A percentile compares a stretch with the other conserved stretches of the same genome.
Evolutionary conservation across 108 stramenopile genomes (phyloP).

Genomic region (Nannochloropsis salina): DNA sequence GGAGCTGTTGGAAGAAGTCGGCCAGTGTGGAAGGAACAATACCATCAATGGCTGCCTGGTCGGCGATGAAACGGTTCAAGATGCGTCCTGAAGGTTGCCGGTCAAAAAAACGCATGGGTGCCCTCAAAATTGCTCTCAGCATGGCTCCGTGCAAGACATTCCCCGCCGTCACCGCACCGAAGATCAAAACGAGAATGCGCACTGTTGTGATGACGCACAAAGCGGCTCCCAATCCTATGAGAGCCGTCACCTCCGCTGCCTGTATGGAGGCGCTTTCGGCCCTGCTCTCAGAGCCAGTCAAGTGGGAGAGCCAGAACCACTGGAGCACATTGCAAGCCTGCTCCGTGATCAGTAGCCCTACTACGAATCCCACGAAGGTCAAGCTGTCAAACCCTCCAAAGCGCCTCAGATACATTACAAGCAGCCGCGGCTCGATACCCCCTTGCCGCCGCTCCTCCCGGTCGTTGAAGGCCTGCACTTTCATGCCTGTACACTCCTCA

Average conservation of each 20-base stretch:
- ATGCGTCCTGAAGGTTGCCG: slow-evolving; percentile 2
- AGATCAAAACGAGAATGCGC: background rate
- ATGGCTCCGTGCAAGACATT: slow-evolving; percentile 12
- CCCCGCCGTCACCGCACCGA: background rate
- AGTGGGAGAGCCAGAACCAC: slow-evolving; percentile 7
- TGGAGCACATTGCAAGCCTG: slow-evolving; percentile 11
- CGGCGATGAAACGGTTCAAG: slow-evolving; percentile 7
- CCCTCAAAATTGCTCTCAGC: background rate
- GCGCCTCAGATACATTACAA: background rate
- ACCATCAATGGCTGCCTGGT: background rate
- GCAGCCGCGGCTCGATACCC: background rate
- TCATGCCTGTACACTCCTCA: background rate
- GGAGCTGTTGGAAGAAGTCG: slow-evolving; percentile 17
- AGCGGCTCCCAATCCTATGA: background rate
- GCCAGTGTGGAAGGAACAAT: slow-evolving; percentile 2
- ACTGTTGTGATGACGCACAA: background rate
- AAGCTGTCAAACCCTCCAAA: slow-evolving; percentile 1
- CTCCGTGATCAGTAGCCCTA: background rate
- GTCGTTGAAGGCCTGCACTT: background rate
- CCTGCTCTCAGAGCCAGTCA: background rate
- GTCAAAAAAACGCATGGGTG: slow-evolving; percentile 20
- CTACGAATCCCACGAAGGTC: background rate
- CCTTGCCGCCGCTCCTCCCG: background rate
- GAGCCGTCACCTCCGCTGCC: background rate
- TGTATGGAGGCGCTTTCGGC: background rate